Base-by-base conservation (phyloP, 345 rosid genomes). In the Excoecaria cochinchinensis region DNA sequence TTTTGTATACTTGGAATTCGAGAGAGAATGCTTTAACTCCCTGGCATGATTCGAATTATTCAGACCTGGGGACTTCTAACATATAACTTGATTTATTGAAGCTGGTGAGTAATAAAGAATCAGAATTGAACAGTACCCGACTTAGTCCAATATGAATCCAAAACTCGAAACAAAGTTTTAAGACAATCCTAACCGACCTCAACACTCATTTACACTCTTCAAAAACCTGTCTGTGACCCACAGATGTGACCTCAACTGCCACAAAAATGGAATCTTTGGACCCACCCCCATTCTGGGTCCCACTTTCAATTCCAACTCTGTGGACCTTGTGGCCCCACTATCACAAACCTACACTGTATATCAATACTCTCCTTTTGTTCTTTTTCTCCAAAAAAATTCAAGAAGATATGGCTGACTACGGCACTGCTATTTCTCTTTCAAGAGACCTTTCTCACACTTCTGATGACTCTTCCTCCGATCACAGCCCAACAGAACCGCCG, bases 401-500 rank as follows among this genome's bases (percentile, higher is more conserved):
- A 48, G 84, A 69, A 13, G 31, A 69, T n/a, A n/a, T 88, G 91
- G 83, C 85, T 51, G 24, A 77, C 53, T 79, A 77, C 19, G 72
- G 76, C 46, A 73, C 72, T 16, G 56, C 82, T 0, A 77, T 82
- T 70, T 78, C 85, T 66, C 86, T 84, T 67, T 83, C 89, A 6
- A 81, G 80, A 67, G 74, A 77, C 15, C 60, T 38, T 7, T 69
- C 82, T 44, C 74, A 62, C 17, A 64, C 74, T 52, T 77, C 87
- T 56, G 77, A 77, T 21, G 84, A 71, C 31, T 72, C 72, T 59
- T 77, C 85, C 40, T 75, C 88, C 67, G 86, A 81, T 44, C 83
- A 76, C 51, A 76, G 80, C 58, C 84, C 77, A 13, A 57, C n/a
- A 10, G 16, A 53, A 6, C 74, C 80, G 36, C 55, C 72, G 10